A percentile compares a stretch with the other conserved stretches of the same genome.
Conservation (phyloP, 2,329 filamentous ascomycete genomes). For the Microcera coccophila region DNA sequence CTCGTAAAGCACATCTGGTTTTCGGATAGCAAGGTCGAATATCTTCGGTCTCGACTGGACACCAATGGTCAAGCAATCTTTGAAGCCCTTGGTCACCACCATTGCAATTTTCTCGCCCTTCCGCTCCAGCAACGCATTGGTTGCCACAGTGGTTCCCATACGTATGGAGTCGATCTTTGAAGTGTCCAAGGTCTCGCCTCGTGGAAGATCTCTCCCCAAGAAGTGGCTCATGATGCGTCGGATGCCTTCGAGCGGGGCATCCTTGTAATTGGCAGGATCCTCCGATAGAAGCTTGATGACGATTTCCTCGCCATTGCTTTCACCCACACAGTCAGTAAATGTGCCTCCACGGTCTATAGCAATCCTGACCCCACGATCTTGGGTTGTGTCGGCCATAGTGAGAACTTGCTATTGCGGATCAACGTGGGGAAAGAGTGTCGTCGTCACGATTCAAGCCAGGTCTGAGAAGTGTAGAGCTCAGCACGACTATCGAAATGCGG, state of each 20-base stretch:
- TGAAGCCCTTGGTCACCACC: constrained; percentile 83
- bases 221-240: constrained; percentile 79
- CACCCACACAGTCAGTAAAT: constrained; percentile 89
- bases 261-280: constrained; percentile 84
- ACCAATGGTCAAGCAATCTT: constrained; percentile 81
- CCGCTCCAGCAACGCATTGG: constrained; percentile 83
- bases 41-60: constrained; percentile 88
- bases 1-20: constrained; percentile 83
- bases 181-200: constrained; percentile 77
- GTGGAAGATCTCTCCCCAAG: constrained; percentile 68
- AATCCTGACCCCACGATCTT: constrained; percentile 63
- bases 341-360: constrained; percentile 80
- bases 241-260: constrained; percentile 89
- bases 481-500: no score
- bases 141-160: constrained; percentile 94
- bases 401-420: no score
- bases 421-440: no score
- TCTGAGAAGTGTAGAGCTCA: no score
- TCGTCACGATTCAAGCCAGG: no score
- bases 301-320: constrained; percentile 72
- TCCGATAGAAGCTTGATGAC: constrained; percentile 87
- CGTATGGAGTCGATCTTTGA: constrained; percentile 82
- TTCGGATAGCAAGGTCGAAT: constrained; percentile 82
- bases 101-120: constrained; percentile 88
- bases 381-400: background rate